phyloP scores from a whole-genome alignment of 768 basidiomycete genomes.

The Nidularia pulvinata region DNA sequence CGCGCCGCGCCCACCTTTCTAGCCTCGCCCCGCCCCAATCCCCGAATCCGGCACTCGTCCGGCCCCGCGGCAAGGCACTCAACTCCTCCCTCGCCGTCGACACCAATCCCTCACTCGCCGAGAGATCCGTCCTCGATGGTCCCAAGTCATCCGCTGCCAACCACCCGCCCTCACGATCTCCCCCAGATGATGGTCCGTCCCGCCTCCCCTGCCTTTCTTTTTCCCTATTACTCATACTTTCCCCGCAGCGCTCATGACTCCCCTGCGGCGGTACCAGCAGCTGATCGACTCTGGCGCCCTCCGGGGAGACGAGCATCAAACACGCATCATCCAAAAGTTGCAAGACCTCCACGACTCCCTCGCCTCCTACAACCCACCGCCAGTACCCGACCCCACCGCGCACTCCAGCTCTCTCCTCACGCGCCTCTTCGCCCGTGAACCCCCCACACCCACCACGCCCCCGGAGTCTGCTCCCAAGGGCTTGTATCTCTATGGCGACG shows the following conservation, averaged over 20 bases:
- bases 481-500: constrained; percentile 94
- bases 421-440: constrained; percentile 41
- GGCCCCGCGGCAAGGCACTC: constrained; percentile 18
- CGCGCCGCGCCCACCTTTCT: constrained; percentile 3
- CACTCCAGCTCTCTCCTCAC: constrained; percentile 39
- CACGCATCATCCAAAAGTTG: constrained; percentile 78
- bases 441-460: constrained; percentile 31
- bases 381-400: constrained; percentile 40
- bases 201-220: not conserved
- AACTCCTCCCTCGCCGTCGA: constrained; percentile 35
- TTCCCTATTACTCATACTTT: constrained; percentile 1
- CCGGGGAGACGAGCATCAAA: constrained; percentile 81
- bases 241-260: constrained; percentile 30
- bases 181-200: constrained; percentile 13
- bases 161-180: constrained; percentile 2
- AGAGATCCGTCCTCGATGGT: constrained; percentile 16
- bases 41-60: not conserved
- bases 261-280: constrained; percentile 42
- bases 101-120: constrained; percentile 17
- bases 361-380: constrained; percentile 67
- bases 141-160: constrained; percentile 7
- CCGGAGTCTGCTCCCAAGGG: constrained; percentile 73
- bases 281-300: constrained; percentile 49
- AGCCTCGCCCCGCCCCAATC: constrained; percentile 8
- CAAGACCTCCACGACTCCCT: constrained; percentile 80